These are phyloP conservation scores for Petunia axillaris DNA, from an alignment of 257 asterid genomes.

Conservation along the genomic window DNA sequence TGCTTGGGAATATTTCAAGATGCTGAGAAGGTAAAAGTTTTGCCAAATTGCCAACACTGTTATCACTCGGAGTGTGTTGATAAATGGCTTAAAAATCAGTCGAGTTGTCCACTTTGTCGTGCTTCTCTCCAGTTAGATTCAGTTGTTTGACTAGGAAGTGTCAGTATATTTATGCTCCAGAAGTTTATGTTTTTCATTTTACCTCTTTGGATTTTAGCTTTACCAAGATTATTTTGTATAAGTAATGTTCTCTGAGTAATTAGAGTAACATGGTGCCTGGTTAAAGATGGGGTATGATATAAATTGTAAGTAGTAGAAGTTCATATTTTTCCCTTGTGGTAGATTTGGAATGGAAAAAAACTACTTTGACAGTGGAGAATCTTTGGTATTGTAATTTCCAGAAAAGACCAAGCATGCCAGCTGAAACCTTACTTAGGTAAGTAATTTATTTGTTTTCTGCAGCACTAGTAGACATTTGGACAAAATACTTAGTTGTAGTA, in stretches of 20 bases:
- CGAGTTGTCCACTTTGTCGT: constrained; percentile 29
- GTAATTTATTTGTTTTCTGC: neutral
- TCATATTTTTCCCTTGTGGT: neutral
- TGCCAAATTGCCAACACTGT: constrained; percentile 40
- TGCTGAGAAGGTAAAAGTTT: constrained; percentile 42
- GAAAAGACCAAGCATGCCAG: neutral
- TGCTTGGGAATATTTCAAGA: constrained; percentile 43
- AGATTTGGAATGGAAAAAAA: neutral
- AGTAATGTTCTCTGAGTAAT: neutral
- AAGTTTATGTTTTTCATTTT: neutral
- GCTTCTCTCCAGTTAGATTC: constrained; percentile 22
- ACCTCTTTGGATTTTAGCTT: neutral
- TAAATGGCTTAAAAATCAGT: constrained; percentile 28
- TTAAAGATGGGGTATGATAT: neutral
- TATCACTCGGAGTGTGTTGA: constrained; percentile 43
- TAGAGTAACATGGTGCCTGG: neutral
- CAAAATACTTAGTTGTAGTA: no score
- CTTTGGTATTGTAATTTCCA: neutral
- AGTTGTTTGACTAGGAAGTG: neutral
- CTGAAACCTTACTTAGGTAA: neutral
- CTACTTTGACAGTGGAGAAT: neutral
- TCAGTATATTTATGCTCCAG: neutral
- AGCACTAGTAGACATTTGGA: neutral
- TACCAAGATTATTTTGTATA: neutral
- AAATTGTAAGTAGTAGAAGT: neutral